phyloP scores from a whole-genome alignment of 352 stramenopile genomes.

The Globisporangium radiosum region DNA sequence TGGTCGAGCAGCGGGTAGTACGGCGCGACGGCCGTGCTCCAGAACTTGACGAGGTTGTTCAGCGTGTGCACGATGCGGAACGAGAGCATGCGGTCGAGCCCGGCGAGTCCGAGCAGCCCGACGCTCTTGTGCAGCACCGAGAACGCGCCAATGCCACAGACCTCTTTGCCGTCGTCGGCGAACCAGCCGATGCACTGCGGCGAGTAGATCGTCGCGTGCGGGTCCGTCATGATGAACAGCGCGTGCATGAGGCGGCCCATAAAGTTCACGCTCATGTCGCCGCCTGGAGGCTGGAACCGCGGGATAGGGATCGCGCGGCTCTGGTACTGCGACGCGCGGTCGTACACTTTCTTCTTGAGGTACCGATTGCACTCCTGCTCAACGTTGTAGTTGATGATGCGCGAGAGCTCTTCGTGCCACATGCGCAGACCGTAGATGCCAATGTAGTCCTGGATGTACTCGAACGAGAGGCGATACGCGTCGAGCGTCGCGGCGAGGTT shows the following conservation, averaged over 20 bases:
- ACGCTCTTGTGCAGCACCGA: conserved; percentile 88
- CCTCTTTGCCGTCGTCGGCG: conserved; percentile 70
- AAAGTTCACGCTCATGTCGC: conserved; percentile 88
- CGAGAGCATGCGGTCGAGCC: conserved; percentile 90
- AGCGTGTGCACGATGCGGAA: conserved; percentile 91
- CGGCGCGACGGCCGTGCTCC: conserved; percentile 80
- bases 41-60: conserved; percentile 93
- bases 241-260: conserved; percentile 91
- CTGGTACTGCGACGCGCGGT: conserved; percentile 87
- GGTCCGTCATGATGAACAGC: conserved; percentile 91
- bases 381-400: conserved; percentile 95
- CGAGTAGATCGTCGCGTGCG: conserved; percentile 88
- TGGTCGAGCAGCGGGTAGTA: conserved; percentile 89
- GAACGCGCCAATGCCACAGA: conserved; percentile 88
- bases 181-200: conserved; percentile 93
- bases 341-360: conserved; percentile 92
- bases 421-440: conserved; percentile 92
- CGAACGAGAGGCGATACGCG: conserved; percentile 87
- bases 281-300: conserved; percentile 78
- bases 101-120: conserved; percentile 86
- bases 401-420: conserved; percentile 93
- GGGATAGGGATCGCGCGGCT: conserved; percentile 91
- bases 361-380: conserved; percentile 95
- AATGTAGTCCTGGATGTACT: conserved; percentile 96
- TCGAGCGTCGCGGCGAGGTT: conserved; percentile 83